A percentile compares a stretch with the other conserved stretches of the same genome.
phyloP scores from a whole-genome alignment of 768 basidiomycete species.

The Tylopilus sp. region DNA sequence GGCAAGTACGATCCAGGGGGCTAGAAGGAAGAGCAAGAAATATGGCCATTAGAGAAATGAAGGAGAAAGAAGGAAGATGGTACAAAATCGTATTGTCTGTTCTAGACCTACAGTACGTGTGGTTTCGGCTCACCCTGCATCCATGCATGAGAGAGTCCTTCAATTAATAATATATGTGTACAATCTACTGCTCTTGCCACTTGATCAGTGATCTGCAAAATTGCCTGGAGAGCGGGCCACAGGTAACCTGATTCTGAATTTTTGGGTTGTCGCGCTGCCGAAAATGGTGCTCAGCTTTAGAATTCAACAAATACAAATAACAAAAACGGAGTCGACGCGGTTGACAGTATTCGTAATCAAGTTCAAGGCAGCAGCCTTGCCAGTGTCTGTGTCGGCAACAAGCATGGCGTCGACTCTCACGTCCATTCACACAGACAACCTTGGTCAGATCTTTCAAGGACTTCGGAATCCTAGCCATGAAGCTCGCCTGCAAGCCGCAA shows the following conservation, averaged over 20 bases:
- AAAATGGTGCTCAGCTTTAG: slow-evolving; percentile 13
- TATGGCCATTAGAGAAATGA: neutral
- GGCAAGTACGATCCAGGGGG: too few relatives aligned
- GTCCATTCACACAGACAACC: slow-evolving; percentile 55
- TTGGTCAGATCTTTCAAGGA: slow-evolving; percentile 64
- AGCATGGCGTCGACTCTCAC: slow-evolving; percentile 62
- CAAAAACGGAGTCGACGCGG: slow-evolving; percentile 9
- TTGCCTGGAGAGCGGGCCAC: neutral
- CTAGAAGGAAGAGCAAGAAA: too few relatives aligned
- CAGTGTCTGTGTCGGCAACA: slow-evolving; percentile 12
- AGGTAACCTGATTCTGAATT: too few relatives aligned
- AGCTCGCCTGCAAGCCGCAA: slow-evolving; percentile 61
- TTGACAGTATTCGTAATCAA: slow-evolving; percentile 11
- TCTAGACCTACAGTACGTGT: neutral
- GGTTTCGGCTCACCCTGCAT: neutral
- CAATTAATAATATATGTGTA: neutral
- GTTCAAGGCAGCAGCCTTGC: slow-evolving; percentile 1
- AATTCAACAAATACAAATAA: slow-evolving; percentile 31
- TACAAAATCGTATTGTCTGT: neutral
- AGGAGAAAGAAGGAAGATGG: neutral
- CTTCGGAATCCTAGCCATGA: slow-evolving; percentile 66
- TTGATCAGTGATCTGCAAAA: neutral
- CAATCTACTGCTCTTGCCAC: neutral
- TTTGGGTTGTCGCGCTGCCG: slow-evolving; percentile 2
- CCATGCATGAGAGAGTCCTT: neutral